Percentiles rank a stretch among this genome's conserved stretches.
These are phyloP conservation scores for Aspergillus thermomutatus DNA, from an alignment of 2,329 filamentous ascomycete species.

Conservation along the genomic window DNA sequence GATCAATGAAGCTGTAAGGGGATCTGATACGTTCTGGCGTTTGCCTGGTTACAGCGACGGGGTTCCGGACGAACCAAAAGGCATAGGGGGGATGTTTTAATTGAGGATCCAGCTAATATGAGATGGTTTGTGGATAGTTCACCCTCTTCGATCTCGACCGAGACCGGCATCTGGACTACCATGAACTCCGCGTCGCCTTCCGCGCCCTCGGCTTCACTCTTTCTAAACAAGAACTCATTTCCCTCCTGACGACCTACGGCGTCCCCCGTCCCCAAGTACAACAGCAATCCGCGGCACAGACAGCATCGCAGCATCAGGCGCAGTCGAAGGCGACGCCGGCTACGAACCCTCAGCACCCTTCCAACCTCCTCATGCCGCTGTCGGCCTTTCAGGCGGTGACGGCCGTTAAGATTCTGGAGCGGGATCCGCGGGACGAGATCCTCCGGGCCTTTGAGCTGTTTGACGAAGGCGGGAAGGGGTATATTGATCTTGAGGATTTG, in stretches of 20 bases:
- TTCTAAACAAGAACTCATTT: conserved; percentile 78
- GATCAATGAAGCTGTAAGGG: conserved; percentile 83
- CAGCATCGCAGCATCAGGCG: conserved; percentile 31
- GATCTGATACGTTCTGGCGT: neutral
- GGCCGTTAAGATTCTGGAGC: conserved; percentile 72
- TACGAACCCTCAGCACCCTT: conserved; percentile 56
- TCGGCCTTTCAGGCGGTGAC: conserved; percentile 72
- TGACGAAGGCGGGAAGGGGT: conserved; percentile 86
- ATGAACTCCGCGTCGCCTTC: conserved; percentile 95
- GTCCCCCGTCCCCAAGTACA: conserved; percentile 61
- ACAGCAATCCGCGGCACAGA: conserved; percentile 23
- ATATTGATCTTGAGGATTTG: conserved; percentile 85
- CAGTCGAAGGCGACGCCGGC: conserved; percentile 33
- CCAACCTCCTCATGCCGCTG: conserved; percentile 68
- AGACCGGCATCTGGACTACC: conserved; percentile 90
- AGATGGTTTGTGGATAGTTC: conserved; percentile 56
- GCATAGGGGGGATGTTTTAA: neutral
- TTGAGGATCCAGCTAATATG: neutral
- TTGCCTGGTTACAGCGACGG: too few relatives aligned
- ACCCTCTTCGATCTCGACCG: conserved; percentile 95
- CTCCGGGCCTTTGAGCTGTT: conserved; percentile 88
- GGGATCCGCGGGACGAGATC: conserved; percentile 89
- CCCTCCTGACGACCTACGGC: conserved; percentile 77
- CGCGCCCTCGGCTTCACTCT: conserved; percentile 94
- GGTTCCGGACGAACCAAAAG: too few relatives aligned